A percentile compares a stretch with the other conserved stretches of the same genome.
These are phyloP conservation scores for Byssoonygena ceratinophila DNA, from an alignment of 2,329 filamentous ascomycete genomes.

Conservation along the genomic window DNA sequence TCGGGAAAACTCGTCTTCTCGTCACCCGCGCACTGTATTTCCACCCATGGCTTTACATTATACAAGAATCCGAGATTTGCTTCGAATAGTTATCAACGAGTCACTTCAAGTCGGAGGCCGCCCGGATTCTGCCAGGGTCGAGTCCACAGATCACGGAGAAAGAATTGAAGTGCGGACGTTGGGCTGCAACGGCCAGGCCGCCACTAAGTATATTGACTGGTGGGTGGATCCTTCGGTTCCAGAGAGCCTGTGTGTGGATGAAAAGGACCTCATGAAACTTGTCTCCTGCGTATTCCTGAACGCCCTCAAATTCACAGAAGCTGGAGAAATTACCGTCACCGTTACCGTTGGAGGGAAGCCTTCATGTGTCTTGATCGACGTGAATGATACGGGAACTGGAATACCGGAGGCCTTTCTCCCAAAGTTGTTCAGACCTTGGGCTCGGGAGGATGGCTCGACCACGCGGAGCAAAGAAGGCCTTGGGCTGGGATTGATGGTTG, in stretches of 20 bases:
- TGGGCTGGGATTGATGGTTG: slow-evolving; percentile 59
- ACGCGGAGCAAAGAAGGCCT: slow-evolving; percentile 58
- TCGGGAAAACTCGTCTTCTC: slow-evolving; percentile 23
- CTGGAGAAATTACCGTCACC: slow-evolving; percentile 48
- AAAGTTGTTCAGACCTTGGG: slow-evolving; percentile 59
- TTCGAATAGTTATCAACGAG: slow-evolving; percentile 40
- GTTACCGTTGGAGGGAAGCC: slow-evolving; percentile 43
- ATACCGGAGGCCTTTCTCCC: slow-evolving; percentile 57
- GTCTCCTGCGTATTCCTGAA: slow-evolving; percentile 56
- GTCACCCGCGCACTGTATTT: slow-evolving; percentile 21
- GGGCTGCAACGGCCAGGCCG: slow-evolving; percentile 37
- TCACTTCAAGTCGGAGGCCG: slow-evolving; percentile 40
- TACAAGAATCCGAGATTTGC: slow-evolving; percentile 37
- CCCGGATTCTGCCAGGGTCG: slow-evolving; percentile 38
- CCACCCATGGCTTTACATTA: slow-evolving; percentile 31
- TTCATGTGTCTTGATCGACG: slow-evolving; percentile 50
- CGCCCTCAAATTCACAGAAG: slow-evolving; percentile 60
- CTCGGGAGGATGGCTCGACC: slow-evolving; percentile 57
- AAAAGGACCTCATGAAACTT: slow-evolving; percentile 53
- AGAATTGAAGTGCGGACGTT: slow-evolving; percentile 37
- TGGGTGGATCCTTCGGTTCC: slow-evolving; percentile 39
- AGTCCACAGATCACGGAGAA: slow-evolving; percentile 37
- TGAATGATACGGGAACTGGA: slow-evolving; percentile 57
- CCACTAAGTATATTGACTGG: slow-evolving; percentile 39
- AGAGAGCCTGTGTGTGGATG: slow-evolving; percentile 44